Percentiles rank a stretch among this genome's conserved stretches.
These are phyloP conservation scores for Helicostylum pulchrum DNA, from an alignment of 192 early-diverging fungal genomes.

Conservation along the genomic window DNA sequence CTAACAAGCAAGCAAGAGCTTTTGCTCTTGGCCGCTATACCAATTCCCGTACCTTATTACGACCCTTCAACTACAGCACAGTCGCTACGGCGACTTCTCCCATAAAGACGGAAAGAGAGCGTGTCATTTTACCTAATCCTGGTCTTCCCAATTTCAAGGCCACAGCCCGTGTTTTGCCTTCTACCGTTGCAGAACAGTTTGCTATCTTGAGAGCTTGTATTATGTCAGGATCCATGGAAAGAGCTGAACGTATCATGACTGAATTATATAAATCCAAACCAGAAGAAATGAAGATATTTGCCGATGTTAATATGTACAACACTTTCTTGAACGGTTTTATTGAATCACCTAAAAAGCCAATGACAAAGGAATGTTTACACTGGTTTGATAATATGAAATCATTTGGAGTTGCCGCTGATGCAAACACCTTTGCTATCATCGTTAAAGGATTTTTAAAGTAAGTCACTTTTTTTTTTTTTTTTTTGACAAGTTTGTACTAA, in stretches of 20 bases:
- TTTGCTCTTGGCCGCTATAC: too few species aligned
- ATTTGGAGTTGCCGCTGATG: slow-evolving; percentile 58
- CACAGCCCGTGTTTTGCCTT: slow-evolving; percentile 26
- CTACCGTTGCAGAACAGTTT: slow-evolving; percentile 64
- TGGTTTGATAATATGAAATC: slow-evolving; percentile 71
- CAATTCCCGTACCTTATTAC: too few species aligned
- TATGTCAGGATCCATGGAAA: slow-evolving; percentile 63
- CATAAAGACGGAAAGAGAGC: background rate
- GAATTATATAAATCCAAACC: slow-evolving; percentile 62
- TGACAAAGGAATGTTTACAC: slow-evolving; percentile 53
- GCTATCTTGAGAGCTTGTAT: slow-evolving; percentile 77
- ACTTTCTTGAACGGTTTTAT: slow-evolving; percentile 76
- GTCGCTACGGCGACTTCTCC: background rate
- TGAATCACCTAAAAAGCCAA: slow-evolving; percentile 45
- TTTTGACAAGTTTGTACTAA: background rate
- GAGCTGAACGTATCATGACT: slow-evolving; percentile 70
- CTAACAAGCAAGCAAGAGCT: too few species aligned
- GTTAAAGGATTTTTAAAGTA: slow-evolving; percentile 67
- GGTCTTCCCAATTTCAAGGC: slow-evolving; percentile 24
- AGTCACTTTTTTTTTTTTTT: slow-evolving; percentile 10
- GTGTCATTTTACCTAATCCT: slow-evolving; percentile 34
- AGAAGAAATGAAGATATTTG: slow-evolving; percentile 65
- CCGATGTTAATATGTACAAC: slow-evolving; percentile 75
- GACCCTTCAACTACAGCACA: slow-evolving; percentile 1
- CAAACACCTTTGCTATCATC: slow-evolving; percentile 74